These are phyloP conservation scores for Boletales sp. DNA, from an alignment of 768 basidiomycete species.

Conservation along the genomic window DNA sequence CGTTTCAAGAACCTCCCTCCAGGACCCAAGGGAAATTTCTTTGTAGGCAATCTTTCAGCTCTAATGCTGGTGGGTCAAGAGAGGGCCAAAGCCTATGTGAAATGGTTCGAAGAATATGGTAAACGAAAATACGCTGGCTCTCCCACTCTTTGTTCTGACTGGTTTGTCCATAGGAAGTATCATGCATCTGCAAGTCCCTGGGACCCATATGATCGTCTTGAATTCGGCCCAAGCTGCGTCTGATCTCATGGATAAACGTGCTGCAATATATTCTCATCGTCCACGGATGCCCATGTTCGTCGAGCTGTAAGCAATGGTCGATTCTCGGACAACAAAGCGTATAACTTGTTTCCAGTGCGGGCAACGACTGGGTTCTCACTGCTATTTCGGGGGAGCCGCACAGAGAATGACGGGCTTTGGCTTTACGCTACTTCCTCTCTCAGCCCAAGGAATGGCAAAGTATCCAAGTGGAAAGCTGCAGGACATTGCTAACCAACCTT, in stretches of 20 bases:
- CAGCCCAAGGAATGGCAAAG: slow-evolving; percentile 11
- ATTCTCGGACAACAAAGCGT: too few relatives aligned
- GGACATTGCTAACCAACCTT: neutral
- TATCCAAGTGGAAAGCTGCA: slow-evolving; percentile 3
- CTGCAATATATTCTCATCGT: neutral
- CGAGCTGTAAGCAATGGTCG: neutral
- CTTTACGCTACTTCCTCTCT: slow-evolving; percentile 7
- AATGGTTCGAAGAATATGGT: neutral
- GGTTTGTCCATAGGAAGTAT: neutral
- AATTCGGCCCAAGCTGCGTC: slow-evolving; percentile 26
- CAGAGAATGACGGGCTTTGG: slow-evolving; percentile 4
- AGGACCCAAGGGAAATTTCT: neutral
- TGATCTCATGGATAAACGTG: slow-evolving; percentile 2
- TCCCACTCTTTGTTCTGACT: neutral
- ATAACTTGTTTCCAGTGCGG: neutral
- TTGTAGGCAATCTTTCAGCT: neutral
- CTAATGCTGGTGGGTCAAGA: neutral
- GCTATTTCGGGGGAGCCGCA: slow-evolving; percentile 7
- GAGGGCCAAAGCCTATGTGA: neutral
- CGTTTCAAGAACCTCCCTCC: neutral
- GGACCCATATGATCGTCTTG: slow-evolving; percentile 27
- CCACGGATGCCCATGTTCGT: neutral
- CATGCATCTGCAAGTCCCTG: neutral
- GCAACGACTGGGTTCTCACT: neutral
- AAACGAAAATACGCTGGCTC: neutral